Evolutionary conservation across 2,329 filamentous ascomycete genomes (phyloP).

Genomic region (Didymella arachidicola): DNA sequence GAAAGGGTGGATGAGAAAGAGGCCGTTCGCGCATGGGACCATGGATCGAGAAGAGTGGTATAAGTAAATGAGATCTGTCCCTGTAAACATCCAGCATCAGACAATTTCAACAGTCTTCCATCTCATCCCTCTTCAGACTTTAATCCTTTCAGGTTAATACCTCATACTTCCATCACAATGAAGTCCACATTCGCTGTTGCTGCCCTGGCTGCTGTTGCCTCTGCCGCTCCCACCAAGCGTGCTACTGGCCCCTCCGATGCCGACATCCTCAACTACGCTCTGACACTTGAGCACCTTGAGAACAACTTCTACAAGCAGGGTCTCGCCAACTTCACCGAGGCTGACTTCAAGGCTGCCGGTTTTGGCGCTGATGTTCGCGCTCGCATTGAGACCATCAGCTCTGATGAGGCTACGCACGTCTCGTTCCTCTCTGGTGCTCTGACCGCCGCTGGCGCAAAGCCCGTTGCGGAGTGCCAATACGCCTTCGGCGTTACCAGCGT

Average conservation of each 20-base stretch:
- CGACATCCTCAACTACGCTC: conserved; percentile 54
- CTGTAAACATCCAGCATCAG: background rate
- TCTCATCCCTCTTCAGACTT: background rate
- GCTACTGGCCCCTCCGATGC: conserved; percentile 31
- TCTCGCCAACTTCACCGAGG: conserved; percentile 61
- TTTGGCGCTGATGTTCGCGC: conserved; percentile 61
- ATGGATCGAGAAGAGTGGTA: conserved; percentile 9
- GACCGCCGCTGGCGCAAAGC: conserved; percentile 55
- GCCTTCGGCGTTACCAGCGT: conserved; percentile 60
- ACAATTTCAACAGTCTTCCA: background rate
- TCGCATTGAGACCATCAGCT: conserved; percentile 64
- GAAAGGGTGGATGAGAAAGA: background rate
- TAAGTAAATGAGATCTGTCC: conserved; percentile 9
- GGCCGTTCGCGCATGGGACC: background rate
- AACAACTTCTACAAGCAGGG: conserved; percentile 69
- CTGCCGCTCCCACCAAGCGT: conserved; percentile 39
- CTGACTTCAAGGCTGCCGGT: conserved; percentile 37
- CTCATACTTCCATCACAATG: conserved; percentile 9
- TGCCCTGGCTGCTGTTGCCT: conserved; percentile 17
- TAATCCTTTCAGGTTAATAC: conserved; percentile 8
- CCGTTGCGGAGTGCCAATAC: conserved; percentile 65
- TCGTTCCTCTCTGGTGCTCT: conserved; percentile 60
- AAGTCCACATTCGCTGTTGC: conserved; percentile 17
- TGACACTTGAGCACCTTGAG: conserved; percentile 61
- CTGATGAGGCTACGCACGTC: conserved; percentile 67